Conservation (phyloP, 257 asterid genomes). For the Gentiana straminea region DNA sequence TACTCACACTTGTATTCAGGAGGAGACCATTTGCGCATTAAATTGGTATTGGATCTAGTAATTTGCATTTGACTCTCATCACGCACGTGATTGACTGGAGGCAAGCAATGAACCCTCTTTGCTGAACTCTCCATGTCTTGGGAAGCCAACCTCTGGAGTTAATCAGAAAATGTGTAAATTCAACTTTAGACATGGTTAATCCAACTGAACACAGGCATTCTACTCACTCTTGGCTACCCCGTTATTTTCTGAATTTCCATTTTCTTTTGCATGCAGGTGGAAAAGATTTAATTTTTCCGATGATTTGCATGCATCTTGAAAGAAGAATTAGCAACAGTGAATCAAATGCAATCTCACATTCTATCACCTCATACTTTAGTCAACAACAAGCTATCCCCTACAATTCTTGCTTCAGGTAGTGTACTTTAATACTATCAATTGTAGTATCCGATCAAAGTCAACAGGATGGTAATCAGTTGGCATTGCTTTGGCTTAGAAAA, state of each 20-base stretch:
- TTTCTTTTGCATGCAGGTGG: not conserved
- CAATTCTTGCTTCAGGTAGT: too few species aligned
- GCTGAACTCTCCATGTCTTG: constrained; percentile 81
- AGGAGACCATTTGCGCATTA: constrained; percentile 58
- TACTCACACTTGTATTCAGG: constrained; percentile 71
- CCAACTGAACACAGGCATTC: too few species aligned
- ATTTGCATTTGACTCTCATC: constrained; percentile 58
- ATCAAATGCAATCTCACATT: too few species aligned
- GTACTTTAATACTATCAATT: too few species aligned
- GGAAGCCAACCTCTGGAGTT: constrained; percentile 47
- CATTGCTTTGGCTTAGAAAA: too few species aligned
- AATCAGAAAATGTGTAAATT: not conserved
- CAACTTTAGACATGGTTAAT: too few species aligned
- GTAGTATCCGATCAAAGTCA: too few species aligned
- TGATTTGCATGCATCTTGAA: not conserved
- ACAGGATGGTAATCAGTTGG: too few species aligned
- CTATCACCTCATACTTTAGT: too few species aligned
- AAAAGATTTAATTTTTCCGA: not conserved
- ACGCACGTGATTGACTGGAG: constrained; percentile 43
- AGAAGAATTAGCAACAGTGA: not conserved
- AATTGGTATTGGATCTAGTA: constrained; percentile 53
- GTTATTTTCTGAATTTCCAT: too few species aligned
- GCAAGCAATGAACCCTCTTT: constrained; percentile 48
- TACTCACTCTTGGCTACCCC: too few species aligned
- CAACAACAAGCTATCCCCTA: too few species aligned